A percentile compares a stretch with the other conserved stretches of the same genome.
These are phyloP conservation scores for Pyrenophora teres DNA, from an alignment of 2,329 filamentous ascomycete genomes.

Conservation along the genomic window DNA sequence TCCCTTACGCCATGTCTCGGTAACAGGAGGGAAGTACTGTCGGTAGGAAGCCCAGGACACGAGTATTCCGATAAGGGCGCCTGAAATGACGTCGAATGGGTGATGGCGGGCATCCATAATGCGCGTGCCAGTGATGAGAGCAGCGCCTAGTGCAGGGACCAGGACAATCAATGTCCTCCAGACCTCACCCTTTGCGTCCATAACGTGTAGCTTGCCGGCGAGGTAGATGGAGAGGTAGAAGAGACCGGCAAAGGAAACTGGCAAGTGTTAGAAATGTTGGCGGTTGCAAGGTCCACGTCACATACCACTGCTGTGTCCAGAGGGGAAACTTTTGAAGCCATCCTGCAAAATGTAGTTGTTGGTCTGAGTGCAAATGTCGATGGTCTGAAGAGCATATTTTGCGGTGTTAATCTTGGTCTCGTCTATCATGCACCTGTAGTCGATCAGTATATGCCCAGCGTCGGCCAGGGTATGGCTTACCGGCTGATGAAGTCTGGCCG, in stretches of 20 bases:
- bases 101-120: conserved; percentile 68
- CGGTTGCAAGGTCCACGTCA: neutral
- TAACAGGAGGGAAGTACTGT: conserved; percentile 63
- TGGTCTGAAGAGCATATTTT: conserved; percentile 24
- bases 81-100: conserved; percentile 64
- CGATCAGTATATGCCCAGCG: neutral
- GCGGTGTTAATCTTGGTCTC: conserved; percentile 8
- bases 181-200: conserved; percentile 64
- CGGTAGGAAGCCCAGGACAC: conserved; percentile 60
- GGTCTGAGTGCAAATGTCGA: conserved; percentile 56
- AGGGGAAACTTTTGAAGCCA: conserved; percentile 64
- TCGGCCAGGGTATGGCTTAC: conserved; percentile 36
- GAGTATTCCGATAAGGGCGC: conserved; percentile 58
- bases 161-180: conserved; percentile 63
- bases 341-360: conserved; percentile 60
- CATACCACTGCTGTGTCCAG: conserved; percentile 61
- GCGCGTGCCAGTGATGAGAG: conserved; percentile 60
- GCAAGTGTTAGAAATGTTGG: conserved; percentile 18
- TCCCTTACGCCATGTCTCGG: conserved; percentile 62
- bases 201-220: conserved; percentile 62
- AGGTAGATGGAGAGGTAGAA: conserved; percentile 65
- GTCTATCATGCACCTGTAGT: conserved; percentile 28
- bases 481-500: conserved; percentile 63
- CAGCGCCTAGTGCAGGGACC: conserved; percentile 59
- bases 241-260: conserved; percentile 62